These are phyloP conservation scores for Trichoderma asperelloides DNA, from an alignment of 495 filamentous ascomycete genomes.

Conservation along the genomic window DNA sequence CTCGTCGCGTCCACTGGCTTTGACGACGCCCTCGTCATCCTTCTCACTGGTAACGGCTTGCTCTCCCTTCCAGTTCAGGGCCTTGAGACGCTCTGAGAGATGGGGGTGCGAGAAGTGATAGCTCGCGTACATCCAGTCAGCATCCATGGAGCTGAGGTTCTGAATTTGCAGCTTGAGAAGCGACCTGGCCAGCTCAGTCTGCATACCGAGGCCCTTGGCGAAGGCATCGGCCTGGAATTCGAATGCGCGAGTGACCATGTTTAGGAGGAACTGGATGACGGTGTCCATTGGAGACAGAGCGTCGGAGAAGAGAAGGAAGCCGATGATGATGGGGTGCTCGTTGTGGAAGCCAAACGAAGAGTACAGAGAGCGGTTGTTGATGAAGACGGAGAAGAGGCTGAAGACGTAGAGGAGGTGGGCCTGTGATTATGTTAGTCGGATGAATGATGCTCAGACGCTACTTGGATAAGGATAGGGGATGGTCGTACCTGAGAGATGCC, in stretches of 20 bases:
- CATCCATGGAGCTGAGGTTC: slow-evolving; percentile 97
- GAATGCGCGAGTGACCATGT: slow-evolving; percentile 84
- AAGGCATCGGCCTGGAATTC: slow-evolving; percentile 95
- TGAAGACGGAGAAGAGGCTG: slow-evolving; percentile 89
- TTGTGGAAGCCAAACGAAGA: slow-evolving; percentile 81
- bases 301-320: slow-evolving; percentile 94
- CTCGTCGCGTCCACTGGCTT: slow-evolving; percentile 28
- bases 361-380: slow-evolving; percentile 89
- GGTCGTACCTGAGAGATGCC: slow-evolving; percentile 72
- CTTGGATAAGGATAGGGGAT: background rate
- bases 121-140: slow-evolving; percentile 93
- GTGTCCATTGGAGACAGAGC: slow-evolving; percentile 86
- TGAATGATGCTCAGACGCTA: background rate
- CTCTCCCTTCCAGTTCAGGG: slow-evolving; percentile 63
- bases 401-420: slow-evolving; percentile 94
- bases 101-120: slow-evolving; percentile 99
- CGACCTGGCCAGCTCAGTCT: slow-evolving; percentile 70
- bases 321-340: slow-evolving; percentile 85
- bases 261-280: slow-evolving; percentile 87
- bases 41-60: slow-evolving; percentile 35
- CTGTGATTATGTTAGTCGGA: slow-evolving; percentile 24
- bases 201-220: slow-evolving; percentile 75
- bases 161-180: slow-evolving; percentile 97
- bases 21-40: slow-evolving; percentile 24
- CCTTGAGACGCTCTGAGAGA: slow-evolving; percentile 82